A percentile compares a stretch with the other conserved stretches of the same genome.
phyloP scores from a whole-genome alignment of 192 early-diverging fungal genomes.

The Phlyctochytrium arcticum region DNA sequence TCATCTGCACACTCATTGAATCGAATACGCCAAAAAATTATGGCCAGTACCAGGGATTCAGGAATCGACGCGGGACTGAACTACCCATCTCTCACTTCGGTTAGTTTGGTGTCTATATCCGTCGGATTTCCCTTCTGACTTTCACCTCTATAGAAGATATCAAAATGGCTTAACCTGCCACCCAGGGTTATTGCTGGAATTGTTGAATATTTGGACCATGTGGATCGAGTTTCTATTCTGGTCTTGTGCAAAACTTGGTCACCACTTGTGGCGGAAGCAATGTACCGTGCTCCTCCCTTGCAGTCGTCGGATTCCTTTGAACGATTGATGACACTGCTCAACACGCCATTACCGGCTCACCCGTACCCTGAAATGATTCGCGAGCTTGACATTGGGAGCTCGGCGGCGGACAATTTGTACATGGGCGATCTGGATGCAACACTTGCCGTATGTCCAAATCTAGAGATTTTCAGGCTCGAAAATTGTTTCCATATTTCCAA shows the following conservation, averaged over 20 bases:
- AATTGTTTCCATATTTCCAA: slow-evolving; percentile 53
- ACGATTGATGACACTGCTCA: slow-evolving; percentile 35
- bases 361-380: slow-evolving; percentile 42
- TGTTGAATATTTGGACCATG: slow-evolving; percentile 15
- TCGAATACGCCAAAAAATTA: too few relatives aligned
- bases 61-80: too few relatives aligned
- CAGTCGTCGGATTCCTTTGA: slow-evolving; percentile 39
- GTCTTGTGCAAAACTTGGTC: slow-evolving; percentile 36
- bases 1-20: too few relatives aligned
- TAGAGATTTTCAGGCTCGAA: slow-evolving; percentile 43
- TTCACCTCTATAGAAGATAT: too few relatives aligned
- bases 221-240: slow-evolving; percentile 27
- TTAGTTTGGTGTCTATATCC: too few relatives aligned
- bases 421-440: slow-evolving; percentile 52
- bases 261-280: slow-evolving; percentile 22
- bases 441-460: slow-evolving; percentile 25
- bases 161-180: not conserved
- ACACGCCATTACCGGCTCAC: slow-evolving; percentile 22
- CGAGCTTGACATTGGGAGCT: slow-evolving; percentile 44
- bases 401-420: slow-evolving; percentile 49
- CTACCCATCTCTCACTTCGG: too few relatives aligned
- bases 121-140: too few relatives aligned
- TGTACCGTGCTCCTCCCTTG: slow-evolving; percentile 47
- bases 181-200: not conserved
- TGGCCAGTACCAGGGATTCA: too few relatives aligned